Evolutionary conservation across 805 yeast genomes (phyloP).

Genomic region (Nakazawaea ambrosiae): DNA sequence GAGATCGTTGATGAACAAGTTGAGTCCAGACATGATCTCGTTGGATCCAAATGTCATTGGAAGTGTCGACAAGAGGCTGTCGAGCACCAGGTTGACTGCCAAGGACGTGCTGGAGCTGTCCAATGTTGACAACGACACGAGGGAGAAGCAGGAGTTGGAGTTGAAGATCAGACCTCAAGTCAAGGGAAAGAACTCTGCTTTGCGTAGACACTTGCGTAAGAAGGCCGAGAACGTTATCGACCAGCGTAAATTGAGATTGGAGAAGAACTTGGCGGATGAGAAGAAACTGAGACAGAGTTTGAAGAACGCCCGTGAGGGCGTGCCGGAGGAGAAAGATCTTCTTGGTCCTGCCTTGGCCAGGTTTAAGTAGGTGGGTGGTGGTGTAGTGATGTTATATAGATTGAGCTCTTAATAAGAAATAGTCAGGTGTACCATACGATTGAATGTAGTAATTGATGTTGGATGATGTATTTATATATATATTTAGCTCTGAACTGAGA

Average conservation of each 20-base stretch:
- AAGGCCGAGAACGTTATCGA: constrained; percentile 80
- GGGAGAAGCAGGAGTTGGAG: constrained; percentile 38
- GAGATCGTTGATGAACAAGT: constrained; percentile 73
- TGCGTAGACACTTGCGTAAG: constrained; percentile 76
- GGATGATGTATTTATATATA: too few relatives aligned
- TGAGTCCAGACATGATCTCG: constrained; percentile 87
- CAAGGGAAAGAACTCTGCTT: constrained; percentile 74
- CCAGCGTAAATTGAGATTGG: constrained; percentile 73
- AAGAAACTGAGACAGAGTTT: constrained; percentile 58
- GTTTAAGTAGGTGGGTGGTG: constrained; percentile 27
- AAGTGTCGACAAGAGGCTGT: constrained; percentile 66
- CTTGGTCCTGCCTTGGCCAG: constrained; percentile 44
- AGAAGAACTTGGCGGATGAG: constrained; percentile 67
- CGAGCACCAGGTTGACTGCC: constrained; percentile 55
- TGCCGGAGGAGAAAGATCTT: constrained; percentile 44
- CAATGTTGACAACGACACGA: constrained; percentile 23
- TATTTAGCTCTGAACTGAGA: too few relatives aligned
- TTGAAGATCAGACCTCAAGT: constrained; percentile 60
- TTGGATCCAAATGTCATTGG: constrained; percentile 88
- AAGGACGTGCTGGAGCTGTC: constrained; percentile 43
- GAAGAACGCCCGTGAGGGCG: constrained; percentile 35
- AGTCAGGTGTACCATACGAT: too few relatives aligned
- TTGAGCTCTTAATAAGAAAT: neutral
- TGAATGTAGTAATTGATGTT: too few relatives aligned
- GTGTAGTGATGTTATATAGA: neutral